phyloP scores from a whole-genome alignment of 768 basidiomycete genomes.

The Phanerochaete carnosa region DNA sequence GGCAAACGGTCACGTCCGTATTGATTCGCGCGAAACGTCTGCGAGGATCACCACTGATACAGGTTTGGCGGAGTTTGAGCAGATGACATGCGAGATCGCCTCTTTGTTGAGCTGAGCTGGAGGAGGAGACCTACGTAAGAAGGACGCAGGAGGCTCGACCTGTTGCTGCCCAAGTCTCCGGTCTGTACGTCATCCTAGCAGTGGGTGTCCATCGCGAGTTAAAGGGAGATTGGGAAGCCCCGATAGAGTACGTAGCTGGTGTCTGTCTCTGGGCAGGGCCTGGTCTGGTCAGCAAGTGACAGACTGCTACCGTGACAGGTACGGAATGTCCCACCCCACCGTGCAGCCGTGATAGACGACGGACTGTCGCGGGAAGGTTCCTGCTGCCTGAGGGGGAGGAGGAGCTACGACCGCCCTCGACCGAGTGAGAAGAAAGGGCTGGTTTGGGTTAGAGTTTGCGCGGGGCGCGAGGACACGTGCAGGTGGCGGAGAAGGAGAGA shows the following conservation, averaged over 20 bases:
- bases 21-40: too few relatives aligned
- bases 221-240: background rate
- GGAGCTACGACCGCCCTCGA: background rate
- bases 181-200: background rate
- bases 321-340: background rate
- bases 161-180: background rate
- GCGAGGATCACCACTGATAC: background rate
- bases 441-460: constrained; percentile 12
- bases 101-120: background rate
- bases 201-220: background rate
- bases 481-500: background rate
- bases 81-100: background rate
- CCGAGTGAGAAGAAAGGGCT: constrained; percentile 5
- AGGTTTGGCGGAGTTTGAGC: background rate
- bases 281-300: background rate
- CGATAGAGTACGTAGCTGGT: too few relatives aligned
- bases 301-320: background rate
- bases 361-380: background rate
- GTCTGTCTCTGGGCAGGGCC: too few relatives aligned
- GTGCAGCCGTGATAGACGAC: background rate
- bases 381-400: background rate
- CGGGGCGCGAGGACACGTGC: constrained; percentile 9
- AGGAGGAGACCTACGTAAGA: background rate
- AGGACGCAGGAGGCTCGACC: too few relatives aligned
- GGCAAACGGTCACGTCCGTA: background rate